Conservation (phyloP, 345 rosid genomes). For the Aurinia saxatilis region DNA sequence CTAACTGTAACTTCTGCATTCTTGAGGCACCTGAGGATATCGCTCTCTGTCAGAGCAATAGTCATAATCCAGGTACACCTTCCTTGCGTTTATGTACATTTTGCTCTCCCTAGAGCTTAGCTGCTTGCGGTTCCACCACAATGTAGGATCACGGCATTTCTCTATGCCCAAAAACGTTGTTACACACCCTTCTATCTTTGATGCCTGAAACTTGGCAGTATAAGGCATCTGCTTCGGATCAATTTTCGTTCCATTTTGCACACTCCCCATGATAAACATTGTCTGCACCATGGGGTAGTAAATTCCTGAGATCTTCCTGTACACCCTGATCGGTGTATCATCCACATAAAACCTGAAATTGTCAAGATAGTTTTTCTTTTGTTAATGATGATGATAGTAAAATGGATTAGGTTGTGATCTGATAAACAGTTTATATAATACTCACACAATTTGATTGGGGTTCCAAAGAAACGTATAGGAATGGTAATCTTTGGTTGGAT, state of each 20-base stretch:
- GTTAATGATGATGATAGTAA: not conserved
- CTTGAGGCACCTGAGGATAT: conserved; percentile 26
- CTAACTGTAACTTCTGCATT: conserved; percentile 23
- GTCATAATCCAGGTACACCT: conserved; percentile 27
- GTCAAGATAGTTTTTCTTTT: not conserved
- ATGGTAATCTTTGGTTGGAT: conserved; percentile 29
- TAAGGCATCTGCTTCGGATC: conserved; percentile 25
- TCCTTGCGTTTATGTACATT: conserved; percentile 19
- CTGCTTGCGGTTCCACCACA: conserved; percentile 29
- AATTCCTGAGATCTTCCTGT: conserved; percentile 11
- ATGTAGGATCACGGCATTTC: conserved; percentile 14
- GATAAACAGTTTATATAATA: not conserved
- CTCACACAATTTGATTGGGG: conserved; percentile 27
- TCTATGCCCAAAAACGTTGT: conserved; percentile 14
- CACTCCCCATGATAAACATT: conserved; percentile 28
- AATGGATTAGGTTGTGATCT: not conserved
- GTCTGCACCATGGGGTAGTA: conserved; percentile 24
- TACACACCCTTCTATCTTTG: conserved; percentile 28
- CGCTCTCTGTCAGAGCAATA: conserved; percentile 31
- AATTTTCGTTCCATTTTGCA: conserved; percentile 6
- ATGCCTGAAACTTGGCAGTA: conserved; percentile 27
- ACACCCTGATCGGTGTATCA: conserved; percentile 32
- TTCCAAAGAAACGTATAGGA: conserved; percentile 31
- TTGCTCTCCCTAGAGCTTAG: conserved; percentile 14
- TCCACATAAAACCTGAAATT: conserved; percentile 35